phyloP scores from a whole-genome alignment of 371 early-diverging fungal genomes.

The Actinomucor elegans region DNA sequence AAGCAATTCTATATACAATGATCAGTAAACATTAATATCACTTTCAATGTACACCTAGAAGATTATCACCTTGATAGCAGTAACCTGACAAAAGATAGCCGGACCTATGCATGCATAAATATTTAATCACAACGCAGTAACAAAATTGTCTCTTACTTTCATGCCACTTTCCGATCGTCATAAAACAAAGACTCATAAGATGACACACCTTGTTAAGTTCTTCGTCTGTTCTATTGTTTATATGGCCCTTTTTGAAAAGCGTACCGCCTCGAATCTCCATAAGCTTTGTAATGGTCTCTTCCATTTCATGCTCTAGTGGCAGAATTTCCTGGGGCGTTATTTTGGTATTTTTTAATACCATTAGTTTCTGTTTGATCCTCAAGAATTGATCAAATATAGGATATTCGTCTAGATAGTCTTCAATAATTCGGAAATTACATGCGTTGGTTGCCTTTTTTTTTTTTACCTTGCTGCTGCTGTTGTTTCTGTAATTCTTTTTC shows the following conservation, averaged over 20 bases:
- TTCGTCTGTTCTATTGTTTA: constrained; percentile 8
- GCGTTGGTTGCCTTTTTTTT: no score
- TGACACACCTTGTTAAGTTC: constrained; percentile 13
- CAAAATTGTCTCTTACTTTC: background rate
- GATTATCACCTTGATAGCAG: constrained; percentile 6
- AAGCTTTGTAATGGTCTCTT: background rate
- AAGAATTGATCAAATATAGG: constrained; percentile 3
- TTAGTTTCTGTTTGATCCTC: constrained; percentile 1
- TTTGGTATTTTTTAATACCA: background rate
- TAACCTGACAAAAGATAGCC: constrained; percentile 9
- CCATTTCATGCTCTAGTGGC: background rate
- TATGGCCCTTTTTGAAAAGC: constrained; percentile 3
- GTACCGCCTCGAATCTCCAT: background rate
- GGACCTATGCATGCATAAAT: background rate
- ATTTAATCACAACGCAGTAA: background rate
- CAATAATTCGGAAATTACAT: background rate
- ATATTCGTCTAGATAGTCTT: background rate
- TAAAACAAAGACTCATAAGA: constrained; percentile 8
- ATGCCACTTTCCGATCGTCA: constrained; percentile 12
- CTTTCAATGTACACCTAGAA: background rate
- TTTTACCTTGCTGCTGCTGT: constrained; percentile 8
- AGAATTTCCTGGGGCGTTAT: background rate
- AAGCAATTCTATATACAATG: constrained; percentile 2
- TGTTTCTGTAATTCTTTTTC: background rate
- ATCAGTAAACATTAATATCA: background rate